Evolutionary conservation across 2,329 filamentous ascomycete genomes (phyloP), one percentile per base, ranked within the genome.

Genomic region (Apiospora malaysiana): DNA sequence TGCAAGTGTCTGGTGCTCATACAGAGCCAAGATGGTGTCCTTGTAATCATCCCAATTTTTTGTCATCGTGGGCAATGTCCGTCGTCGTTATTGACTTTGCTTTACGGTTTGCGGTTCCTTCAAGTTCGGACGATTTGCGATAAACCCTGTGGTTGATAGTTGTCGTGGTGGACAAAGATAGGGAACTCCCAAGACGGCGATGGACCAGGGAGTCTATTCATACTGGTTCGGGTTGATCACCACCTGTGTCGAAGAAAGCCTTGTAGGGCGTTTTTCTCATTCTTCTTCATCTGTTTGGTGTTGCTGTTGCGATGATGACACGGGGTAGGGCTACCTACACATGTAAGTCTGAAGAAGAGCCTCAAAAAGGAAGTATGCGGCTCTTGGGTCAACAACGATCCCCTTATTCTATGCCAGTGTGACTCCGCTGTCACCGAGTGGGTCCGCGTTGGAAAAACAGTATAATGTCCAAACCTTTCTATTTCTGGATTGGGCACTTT

Each of bases 31-130:
- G 71, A 87, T 85, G 40, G 72, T 74, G 0, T 73, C 69, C 42
- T 77, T 79, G 76, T 83, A 74, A 25, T 80, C 76, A 8, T 80
- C 77, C 85, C 85, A 87, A 18, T 78, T 74, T 73, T 85, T 85
- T 27, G 83, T 84, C 84, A 86, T 86, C 68, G 73, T 81, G 72
- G 56, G 42, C 56, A 32, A 21, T 4, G 8, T 18, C 5, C 4
- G 27, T 1, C 12, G n/a, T 12, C 4, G 27, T 1, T 23, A n/a
- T 16, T 32, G 9, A 7, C 12, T n/a, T 40, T 63, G 2, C 8
- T 63, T 40, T 40, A 27, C 10, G 21, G 37, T n/a, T n/a, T 40
- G 18, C 2, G 32, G 6, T 59, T 7, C 9, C n/a, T 63, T 63
- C 1, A 9, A 9, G 3, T 18, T 21, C 27, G 40, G 14, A 4